phyloP scores from a whole-genome alignment of 2,329 filamentous ascomycete genomes.

The Cercospora sojina region DNA sequence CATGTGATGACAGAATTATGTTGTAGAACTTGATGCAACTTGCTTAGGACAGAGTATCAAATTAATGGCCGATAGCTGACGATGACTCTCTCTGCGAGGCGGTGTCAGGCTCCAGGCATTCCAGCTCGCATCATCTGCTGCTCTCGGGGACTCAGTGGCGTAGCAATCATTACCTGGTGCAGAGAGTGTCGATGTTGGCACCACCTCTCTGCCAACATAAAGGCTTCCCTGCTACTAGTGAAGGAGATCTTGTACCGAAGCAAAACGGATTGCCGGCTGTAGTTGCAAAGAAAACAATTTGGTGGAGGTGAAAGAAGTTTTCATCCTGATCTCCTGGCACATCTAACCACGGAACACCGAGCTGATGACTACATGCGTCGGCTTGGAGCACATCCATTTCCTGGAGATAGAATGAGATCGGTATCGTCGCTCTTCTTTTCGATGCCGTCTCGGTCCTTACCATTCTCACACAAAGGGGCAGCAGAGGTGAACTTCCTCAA shows the following conservation, averaged over 20 bases:
- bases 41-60: too few species aligned
- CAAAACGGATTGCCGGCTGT: too few species aligned
- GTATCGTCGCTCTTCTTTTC: neutral
- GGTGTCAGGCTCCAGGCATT: too few species aligned
- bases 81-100: too few species aligned
- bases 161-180: neutral
- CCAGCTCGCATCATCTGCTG: neutral
- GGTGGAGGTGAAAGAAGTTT: neutral
- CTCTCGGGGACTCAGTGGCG: neutral
- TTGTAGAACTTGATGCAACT: too few species aligned
- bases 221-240: neutral
- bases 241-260: too few species aligned
- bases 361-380: neutral
- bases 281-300: too few species aligned
- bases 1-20: too few species aligned
- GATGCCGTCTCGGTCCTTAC: neutral
- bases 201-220: neutral
- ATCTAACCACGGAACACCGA: neutral
- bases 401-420: neutral
- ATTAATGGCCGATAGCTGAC: neutral
- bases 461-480: neutral
- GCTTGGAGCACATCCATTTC: neutral
- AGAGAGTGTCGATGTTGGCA: neutral
- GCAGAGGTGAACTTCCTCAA: too few species aligned
- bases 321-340: neutral